Percentiles rank a stretch among this genome's conserved stretches.
phyloP scores from a whole-genome alignment of 78 protist species.

The Speleostelium caveatum region DNA sequence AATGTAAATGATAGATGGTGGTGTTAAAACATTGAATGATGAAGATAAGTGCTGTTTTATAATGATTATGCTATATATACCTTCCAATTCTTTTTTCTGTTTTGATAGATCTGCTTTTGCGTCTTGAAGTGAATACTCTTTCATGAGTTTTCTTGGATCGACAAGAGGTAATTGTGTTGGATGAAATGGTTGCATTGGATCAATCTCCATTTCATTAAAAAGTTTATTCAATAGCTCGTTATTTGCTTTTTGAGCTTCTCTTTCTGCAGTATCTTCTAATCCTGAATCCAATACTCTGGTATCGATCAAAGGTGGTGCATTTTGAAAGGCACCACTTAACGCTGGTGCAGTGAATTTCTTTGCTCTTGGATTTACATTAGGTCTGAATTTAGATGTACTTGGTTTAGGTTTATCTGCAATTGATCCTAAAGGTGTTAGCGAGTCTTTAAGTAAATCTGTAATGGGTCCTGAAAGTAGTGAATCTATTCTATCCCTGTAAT shows the following conservation, averaged over 20 bases:
- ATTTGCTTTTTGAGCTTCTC: conserved; percentile 14
- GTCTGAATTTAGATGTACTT: neutral
- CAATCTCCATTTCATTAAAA: conserved; percentile 70
- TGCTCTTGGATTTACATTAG: neutral
- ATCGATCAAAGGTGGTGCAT: neutral
- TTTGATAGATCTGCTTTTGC: conserved; percentile 38
- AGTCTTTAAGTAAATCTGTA: conserved; percentile 41
- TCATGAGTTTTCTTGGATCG: conserved; percentile 69
- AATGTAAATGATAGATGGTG: neutral
- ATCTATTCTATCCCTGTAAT: conserved; percentile 19
- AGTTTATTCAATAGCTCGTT: conserved; percentile 32
- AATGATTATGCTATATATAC: no score
- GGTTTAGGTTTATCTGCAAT: conserved; percentile 23
- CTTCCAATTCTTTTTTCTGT: conserved; percentile 40
- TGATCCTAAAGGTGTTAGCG: conserved; percentile 7
- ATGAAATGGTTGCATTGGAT: conserved; percentile 72
- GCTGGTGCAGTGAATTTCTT: conserved; percentile 3
- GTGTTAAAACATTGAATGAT: neutral
- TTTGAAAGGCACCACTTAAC: neutral
- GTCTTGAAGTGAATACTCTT: conserved; percentile 57
- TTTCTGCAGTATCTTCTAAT: neutral
- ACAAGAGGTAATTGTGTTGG: conserved; percentile 67
- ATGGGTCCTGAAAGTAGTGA: conserved; percentile 15
- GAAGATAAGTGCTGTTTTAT: neutral
- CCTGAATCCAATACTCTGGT: neutral